Conservation (phyloP, 2,329 filamentous ascomycete genomes). For the Penicillium decumbens region DNA sequence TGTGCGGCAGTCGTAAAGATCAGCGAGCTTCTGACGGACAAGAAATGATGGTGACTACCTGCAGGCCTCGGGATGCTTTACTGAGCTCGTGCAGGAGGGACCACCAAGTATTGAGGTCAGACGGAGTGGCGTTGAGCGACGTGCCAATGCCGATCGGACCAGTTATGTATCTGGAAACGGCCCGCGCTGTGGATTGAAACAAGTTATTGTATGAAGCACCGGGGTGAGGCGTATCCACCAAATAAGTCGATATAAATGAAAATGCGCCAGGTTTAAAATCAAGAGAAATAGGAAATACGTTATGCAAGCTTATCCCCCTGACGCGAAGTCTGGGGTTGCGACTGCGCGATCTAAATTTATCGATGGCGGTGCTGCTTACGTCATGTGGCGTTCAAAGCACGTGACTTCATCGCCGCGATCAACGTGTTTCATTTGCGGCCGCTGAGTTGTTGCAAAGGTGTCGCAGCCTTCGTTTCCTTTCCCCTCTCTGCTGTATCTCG, state of each 20-base stretch:
- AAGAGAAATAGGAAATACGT: not conserved
- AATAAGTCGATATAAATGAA: not conserved
- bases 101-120: constrained; percentile 6
- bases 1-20: not conserved
- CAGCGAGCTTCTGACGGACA: not conserved
- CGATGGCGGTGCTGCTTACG: constrained; percentile 11
- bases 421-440: constrained; percentile 16
- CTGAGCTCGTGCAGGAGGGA: not conserved
- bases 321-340: not conserved
- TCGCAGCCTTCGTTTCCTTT: not conserved
- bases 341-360: constrained; percentile 6
- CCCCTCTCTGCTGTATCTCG: not conserved
- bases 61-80: not conserved
- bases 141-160: constrained; percentile 20
- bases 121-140: constrained; percentile 19
- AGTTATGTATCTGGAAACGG: constrained; percentile 6
- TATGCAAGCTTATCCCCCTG: not conserved
- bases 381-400: constrained; percentile 17
- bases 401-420: constrained; percentile 13
- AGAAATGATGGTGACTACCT: not conserved
- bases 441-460: not conserved
- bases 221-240: constrained; percentile 17
- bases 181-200: constrained; percentile 8
- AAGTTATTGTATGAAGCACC: constrained; percentile 12
- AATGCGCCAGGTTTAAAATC: not conserved